Evolutionary conservation across 371 early-diverging fungal species (phyloP).

Genomic region (Zancudomyces culisetae): DNA sequence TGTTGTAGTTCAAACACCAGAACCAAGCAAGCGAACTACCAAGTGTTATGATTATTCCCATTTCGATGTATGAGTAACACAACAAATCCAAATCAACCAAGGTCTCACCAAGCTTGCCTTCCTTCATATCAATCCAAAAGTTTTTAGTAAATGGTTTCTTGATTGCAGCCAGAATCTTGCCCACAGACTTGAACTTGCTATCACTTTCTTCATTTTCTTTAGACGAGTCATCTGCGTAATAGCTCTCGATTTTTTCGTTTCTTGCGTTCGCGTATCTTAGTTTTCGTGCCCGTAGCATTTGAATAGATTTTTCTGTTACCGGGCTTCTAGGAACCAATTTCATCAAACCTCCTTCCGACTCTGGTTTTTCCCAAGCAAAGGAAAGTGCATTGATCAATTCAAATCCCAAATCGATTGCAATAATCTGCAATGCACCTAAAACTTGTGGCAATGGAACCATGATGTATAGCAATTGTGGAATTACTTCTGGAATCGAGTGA

Average conservation of each 20-base stretch:
- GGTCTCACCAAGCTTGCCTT: slow-evolving; percentile 53
- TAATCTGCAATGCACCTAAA: slow-evolving; percentile 59
- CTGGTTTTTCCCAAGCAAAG: slow-evolving; percentile 87
- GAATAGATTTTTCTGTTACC: slow-evolving; percentile 51
- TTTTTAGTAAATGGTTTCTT: slow-evolving; percentile 27
- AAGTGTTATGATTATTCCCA: slow-evolving; percentile 60
- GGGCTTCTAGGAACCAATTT: slow-evolving; percentile 73
- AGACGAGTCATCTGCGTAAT: slow-evolving; percentile 8
- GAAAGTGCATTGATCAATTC: slow-evolving; percentile 71
- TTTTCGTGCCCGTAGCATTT: slow-evolving; percentile 34
- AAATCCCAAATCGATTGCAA: slow-evolving; percentile 84
- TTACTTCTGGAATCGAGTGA: slow-evolving; percentile 70
- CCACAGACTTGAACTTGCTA: too few relatives aligned
- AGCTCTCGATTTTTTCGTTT: slow-evolving; percentile 31
- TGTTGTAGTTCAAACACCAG: slow-evolving; percentile 34
- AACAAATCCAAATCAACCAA: slow-evolving; percentile 70
- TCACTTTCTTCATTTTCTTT: too few relatives aligned
- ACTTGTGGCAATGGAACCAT: slow-evolving; percentile 77
- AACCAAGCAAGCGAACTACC: slow-evolving; percentile 58
- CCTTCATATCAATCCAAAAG: slow-evolving; percentile 44
- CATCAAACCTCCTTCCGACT: slow-evolving; percentile 61
- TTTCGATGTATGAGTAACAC: slow-evolving; percentile 70
- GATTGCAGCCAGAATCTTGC: slow-evolving; percentile 15
- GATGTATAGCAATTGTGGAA: slow-evolving; percentile 62
- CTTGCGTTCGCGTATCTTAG: slow-evolving; percentile 26